Evolutionary conservation across 306 rosid genomes (phyloP).

Genomic region (cucumber (Cucumis sativus)): Cucumber_9930_V3 NC_026658.2:17273501-17274000

Average conservation of each 20-base stretch:
- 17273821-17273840: neutral
- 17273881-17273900: neutral
- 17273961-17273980: neutral
- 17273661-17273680: conserved; percentile 52
- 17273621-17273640: conserved; percentile 38
- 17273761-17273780: neutral
- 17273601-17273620: conserved; percentile 92
- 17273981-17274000: neutral
- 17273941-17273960: neutral
- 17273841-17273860: neutral
- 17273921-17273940: neutral
- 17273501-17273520: neutral
- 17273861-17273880: neutral
- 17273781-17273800: neutral
- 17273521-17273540: conserved; percentile 63
- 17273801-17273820: neutral
- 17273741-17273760: neutral
- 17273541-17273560: no score
- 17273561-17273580: conserved; percentile 19
- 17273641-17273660: conserved; percentile 58
- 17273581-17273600: conserved; percentile 71
- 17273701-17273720: conserved; percentile 39
- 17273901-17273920: neutral
- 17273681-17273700: conserved; percentile 39
- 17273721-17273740: conserved; percentile 18